Evolutionary conservation across 805 yeast species (phyloP), one percentile per base, ranked within the genome.

Genomic region (Metschnikowia proteae): DNA sequence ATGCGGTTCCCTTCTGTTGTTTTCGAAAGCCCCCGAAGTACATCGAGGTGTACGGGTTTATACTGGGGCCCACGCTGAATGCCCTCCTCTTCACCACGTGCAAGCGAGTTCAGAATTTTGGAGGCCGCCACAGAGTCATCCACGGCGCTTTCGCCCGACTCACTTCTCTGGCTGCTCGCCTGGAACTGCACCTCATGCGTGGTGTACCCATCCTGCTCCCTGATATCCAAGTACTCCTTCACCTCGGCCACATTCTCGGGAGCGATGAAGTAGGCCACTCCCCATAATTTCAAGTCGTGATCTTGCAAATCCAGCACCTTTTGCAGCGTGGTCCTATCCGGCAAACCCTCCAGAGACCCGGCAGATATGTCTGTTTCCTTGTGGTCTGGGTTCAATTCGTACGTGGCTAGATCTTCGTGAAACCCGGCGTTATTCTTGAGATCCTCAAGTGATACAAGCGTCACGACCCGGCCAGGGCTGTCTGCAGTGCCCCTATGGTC

Each of bases 401-500:
- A 70, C 44, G 55, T 53, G 29, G 60, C 62, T 7, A 80, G 63
- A 56, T 81, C 82, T 2, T 67, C 52, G 32, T 72, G 69, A 48
- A 82, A 76, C 2, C 47, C 55, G 0, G 56, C 49, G 51, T 80
- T 71, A 2, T 57, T 46, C 26, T 77, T 61, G 13, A 86, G 73
- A 49, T 81, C 82, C 6, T 76, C 75, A 39, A 78, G 70, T 7
- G 90, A 79, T 1, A 91, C 73, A 40, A 91, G 69, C 0, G 97
- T 91, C 7, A 80, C 96, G 1, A 91, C 97, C 31, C 97, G 67
- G 0, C 98, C 98, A 1, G 96, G 96, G n/a, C 68, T 62, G 48
- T 80, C 87, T 0, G 88, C 89, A 0, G 95, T 86, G 0, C 97
- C 97, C 46, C 97, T 69, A 64, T 92, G 96, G 63, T 91, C 97